Conservation (phyloP, 1,139 yeast genomes). For the Yamadazyma dushanensis region DNA sequence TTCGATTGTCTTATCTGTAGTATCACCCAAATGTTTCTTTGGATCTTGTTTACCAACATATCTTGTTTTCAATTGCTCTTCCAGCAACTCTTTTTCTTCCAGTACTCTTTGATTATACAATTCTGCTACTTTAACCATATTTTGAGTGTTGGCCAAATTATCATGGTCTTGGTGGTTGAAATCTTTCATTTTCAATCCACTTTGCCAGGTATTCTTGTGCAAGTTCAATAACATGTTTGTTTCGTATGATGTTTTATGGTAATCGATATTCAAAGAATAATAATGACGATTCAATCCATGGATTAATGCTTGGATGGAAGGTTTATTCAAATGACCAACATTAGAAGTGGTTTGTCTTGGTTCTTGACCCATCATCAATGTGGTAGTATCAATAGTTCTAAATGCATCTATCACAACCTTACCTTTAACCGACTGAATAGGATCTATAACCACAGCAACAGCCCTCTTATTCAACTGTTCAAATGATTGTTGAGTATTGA, state of each 20-base stretch:
- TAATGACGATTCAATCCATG: constrained; percentile 98
- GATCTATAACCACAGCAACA: constrained; percentile 97
- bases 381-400: constrained; percentile 85
- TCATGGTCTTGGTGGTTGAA: constrained; percentile 76
- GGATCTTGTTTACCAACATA: constrained; percentile 99
- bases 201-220: constrained; percentile 96
- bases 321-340: constrained; percentile 92
- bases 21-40: constrained; percentile 90
- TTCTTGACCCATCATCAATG: constrained; percentile 94
- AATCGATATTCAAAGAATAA: constrained; percentile 92
- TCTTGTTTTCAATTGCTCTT: constrained; percentile 89
- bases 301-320: constrained; percentile 95
- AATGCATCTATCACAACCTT: constrained; percentile 99
- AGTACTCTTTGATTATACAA: constrained; percentile 87
- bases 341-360: constrained; percentile 98
- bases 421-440: constrained; percentile 97
- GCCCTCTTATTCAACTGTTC: constrained; percentile 94
- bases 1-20: constrained; percentile 83
- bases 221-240: constrained; percentile 91
- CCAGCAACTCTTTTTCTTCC: constrained; percentile 87
- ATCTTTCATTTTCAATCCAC: constrained; percentile 79
- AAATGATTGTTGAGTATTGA: constrained; percentile 94
- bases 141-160: constrained; percentile 70
- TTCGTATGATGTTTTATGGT: constrained; percentile 89
- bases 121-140: constrained; percentile 87